Conservation (phyloP, 352 stramenopile species). For the Phytophthora pisi region DNA sequence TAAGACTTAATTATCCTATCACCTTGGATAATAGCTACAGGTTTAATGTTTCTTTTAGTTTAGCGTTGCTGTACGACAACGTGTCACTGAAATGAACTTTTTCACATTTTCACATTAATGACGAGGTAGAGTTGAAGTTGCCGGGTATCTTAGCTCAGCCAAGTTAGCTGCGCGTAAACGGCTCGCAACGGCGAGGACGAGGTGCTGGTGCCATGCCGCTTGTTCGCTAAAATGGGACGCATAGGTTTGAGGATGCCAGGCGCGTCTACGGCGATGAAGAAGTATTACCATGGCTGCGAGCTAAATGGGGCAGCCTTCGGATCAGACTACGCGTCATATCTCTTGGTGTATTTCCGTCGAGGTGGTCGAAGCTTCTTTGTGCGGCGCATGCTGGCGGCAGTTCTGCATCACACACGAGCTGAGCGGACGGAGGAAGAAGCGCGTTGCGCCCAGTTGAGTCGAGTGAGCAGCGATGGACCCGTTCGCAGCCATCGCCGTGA, state of each 20-base stretch:
- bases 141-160: background rate
- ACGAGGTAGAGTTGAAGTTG: background rate
- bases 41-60: no score
- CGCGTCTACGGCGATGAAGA: background rate
- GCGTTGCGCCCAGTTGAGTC: background rate
- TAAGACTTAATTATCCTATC: no score
- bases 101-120: background rate
- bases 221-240: slow-evolving; percentile 16
- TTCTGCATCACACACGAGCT: slow-evolving; percentile 28
- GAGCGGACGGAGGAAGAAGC: slow-evolving; percentile 11
- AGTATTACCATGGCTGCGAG: background rate
- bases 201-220: background rate
- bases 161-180: slow-evolving; percentile 5
- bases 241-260: background rate
- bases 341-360: slow-evolving; percentile 33
- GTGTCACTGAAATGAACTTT: background rate
- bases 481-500: background rate
- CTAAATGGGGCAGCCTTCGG: slow-evolving; percentile 28
- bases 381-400: slow-evolving; percentile 4
- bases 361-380: background rate
- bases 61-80: background rate
- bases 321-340: slow-evolving; percentile 11
- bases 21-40: no score
- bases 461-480: slow-evolving; percentile 25
- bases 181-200: slow-evolving; percentile 25